Evolutionary conservation across 176 grass and related monocot species (phyloP).

Genomic region (Hyparrhenia diplandra): DNA sequence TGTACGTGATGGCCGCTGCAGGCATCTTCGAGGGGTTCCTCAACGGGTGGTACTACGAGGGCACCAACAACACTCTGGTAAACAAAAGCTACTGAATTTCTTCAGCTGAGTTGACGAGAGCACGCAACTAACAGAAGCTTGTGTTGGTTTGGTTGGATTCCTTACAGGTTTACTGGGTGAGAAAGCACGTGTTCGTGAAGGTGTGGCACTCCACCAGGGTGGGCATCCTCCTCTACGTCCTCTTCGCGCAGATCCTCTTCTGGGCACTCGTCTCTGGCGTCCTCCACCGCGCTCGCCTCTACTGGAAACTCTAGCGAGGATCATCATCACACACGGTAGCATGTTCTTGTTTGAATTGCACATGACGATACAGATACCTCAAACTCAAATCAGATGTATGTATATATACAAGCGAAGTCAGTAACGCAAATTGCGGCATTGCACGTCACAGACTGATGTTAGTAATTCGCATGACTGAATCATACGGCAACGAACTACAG

Average conservation of each 20-base stretch:
- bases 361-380: not conserved
- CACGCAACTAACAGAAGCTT: not conserved
- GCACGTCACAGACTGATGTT: not conserved
- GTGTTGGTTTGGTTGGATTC: not conserved
- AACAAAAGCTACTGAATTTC: not conserved
- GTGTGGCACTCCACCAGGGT: conserved; percentile 75
- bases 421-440: no score
- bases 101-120: not conserved
- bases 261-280: conserved; percentile 70
- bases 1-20: conserved; percentile 90
- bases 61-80: conserved; percentile 92
- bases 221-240: conserved; percentile 83
- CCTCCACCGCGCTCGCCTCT: conserved; percentile 57
- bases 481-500: not conserved
- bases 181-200: conserved; percentile 73
- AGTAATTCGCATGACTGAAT: not conserved
- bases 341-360: not conserved
- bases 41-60: conserved; percentile 89
- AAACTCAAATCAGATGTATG: not conserved
- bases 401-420: no score
- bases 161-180: conserved; percentile 88
- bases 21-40: conserved; percentile 98
- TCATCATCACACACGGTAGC: not conserved
- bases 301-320: conserved; percentile 74
- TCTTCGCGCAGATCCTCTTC: conserved; percentile 84